These are phyloP conservation scores for Ostreobium quekettii DNA, from an alignment of 139 green algal species.

Conservation along the genomic window DNA sequence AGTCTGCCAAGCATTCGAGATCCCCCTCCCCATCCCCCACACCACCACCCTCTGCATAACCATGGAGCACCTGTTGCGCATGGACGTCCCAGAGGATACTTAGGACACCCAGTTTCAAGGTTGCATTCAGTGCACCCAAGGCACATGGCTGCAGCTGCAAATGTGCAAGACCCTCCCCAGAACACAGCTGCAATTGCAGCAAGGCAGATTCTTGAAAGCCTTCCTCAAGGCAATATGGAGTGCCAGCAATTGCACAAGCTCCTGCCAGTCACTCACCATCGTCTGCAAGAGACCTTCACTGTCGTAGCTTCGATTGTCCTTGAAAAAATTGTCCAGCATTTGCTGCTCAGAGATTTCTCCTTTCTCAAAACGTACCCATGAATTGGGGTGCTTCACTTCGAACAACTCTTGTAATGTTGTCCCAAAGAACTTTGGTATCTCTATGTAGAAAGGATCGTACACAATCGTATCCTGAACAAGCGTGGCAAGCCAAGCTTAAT, in stretches of 20 bases:
- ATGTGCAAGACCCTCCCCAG: too few species aligned
- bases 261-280: constrained; percentile 55
- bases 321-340: constrained; percentile 69
- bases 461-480: constrained; percentile 67
- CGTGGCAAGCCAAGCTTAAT: too few species aligned
- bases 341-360: constrained; percentile 58
- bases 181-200: too few species aligned
- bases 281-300: constrained; percentile 37
- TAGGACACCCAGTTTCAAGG: neutral
- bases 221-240: too few species aligned
- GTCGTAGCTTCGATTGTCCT: constrained; percentile 59
- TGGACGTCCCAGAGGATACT: neutral
- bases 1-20: neutral
- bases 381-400: constrained; percentile 66
- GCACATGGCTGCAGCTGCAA: neutral
- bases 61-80: neutral
- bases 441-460: constrained; percentile 69
- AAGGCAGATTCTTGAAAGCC: too few species aligned
- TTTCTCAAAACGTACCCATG: constrained; percentile 80
- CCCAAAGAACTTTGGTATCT: constrained; percentile 68
- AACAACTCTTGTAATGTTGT: constrained; percentile 64
- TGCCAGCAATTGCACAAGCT: too few species aligned
- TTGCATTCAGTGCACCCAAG: neutral
- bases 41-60: neutral
- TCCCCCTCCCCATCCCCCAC: neutral